Evolutionary conservation across 306 rosid genomes (phyloP).

Genomic region (Quercus suber): DNA sequence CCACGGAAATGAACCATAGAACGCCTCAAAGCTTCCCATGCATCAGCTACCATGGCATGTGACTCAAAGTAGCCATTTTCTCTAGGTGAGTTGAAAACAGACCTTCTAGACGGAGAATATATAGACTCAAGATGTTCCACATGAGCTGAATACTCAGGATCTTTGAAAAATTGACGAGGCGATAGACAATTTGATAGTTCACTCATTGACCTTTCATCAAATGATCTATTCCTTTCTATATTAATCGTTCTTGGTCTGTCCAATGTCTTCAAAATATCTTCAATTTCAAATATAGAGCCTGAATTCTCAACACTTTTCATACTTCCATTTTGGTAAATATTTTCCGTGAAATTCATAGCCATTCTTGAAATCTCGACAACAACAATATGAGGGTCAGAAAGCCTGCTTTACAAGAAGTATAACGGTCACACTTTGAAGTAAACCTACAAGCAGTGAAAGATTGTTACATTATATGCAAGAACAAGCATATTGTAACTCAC

Average conservation of each 20-base stretch:
- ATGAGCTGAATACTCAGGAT: background rate
- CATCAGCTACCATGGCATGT: slow-evolving; percentile 26
- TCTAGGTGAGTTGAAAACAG: slow-evolving; percentile 18
- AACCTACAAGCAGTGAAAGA: background rate
- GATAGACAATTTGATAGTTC: slow-evolving; percentile 8
- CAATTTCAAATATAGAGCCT: slow-evolving; percentile 7
- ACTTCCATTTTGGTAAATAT: slow-evolving; percentile 10
- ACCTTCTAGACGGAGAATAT: slow-evolving; percentile 12
- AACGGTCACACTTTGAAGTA: background rate
- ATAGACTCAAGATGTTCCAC: background rate
- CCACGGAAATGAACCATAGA: slow-evolving; percentile 24
- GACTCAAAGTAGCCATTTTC: slow-evolving; percentile 12
- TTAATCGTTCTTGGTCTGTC: slow-evolving; percentile 12
- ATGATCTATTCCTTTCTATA: slow-evolving; percentile 26
- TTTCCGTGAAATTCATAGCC: background rate
- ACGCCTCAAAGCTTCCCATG: slow-evolving; percentile 33
- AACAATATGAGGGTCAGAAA: background rate
- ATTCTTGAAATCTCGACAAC: background rate
- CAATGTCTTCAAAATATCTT: slow-evolving; percentile 3
- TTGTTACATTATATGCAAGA: background rate
- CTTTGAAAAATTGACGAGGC: background rate
- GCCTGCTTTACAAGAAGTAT: background rate
- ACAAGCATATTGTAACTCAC: background rate
- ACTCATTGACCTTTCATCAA: slow-evolving; percentile 33
- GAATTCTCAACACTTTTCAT: background rate